A percentile compares a stretch with the other conserved stretches of the same genome.
Conservation (phyloP, 495 filamentous ascomycete genomes). For the Aspergillus egyptiacus region DNA sequence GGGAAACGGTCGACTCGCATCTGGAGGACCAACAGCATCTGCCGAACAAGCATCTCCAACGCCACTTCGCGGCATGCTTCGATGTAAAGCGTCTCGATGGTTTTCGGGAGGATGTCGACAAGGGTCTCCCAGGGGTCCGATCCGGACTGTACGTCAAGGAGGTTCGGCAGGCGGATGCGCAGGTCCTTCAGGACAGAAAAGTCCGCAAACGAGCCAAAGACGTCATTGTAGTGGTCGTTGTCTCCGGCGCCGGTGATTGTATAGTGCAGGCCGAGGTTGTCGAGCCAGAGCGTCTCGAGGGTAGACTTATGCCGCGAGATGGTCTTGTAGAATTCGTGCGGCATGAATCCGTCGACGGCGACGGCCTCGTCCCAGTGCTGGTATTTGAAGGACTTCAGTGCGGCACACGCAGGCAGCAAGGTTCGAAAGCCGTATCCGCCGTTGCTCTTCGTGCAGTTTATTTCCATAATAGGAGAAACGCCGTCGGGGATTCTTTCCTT, state of each 20-base stretch:
- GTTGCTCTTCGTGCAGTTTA: conserved; percentile 27
- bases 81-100: conserved; percentile 27
- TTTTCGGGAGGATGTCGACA: conserved; percentile 24
- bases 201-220: conserved; percentile 28
- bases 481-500: background rate
- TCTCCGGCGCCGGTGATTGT: conserved; percentile 28
- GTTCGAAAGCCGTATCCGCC: conserved; percentile 25
- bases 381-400: conserved; percentile 32
- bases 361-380: conserved; percentile 32
- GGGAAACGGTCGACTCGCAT: conserved; percentile 18
- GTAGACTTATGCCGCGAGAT: conserved; percentile 24
- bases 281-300: conserved; percentile 31
- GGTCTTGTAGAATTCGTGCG: conserved; percentile 24
- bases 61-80: conserved; percentile 30
- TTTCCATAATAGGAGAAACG: conserved; percentile 22
- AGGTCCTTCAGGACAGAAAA: conserved; percentile 30
- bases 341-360: conserved; percentile 25
- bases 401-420: conserved; percentile 22
- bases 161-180: conserved; percentile 32
- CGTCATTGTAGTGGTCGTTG: conserved; percentile 33
- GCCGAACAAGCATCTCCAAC: conserved; percentile 24
- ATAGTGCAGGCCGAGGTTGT: conserved; percentile 27
- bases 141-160: conserved; percentile 29
- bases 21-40: conserved; percentile 24
- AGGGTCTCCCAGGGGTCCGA: conserved; percentile 22